Conservation (phyloP, 2,329 filamentous ascomycete species). For the Diaporthe nobilis region DNA sequence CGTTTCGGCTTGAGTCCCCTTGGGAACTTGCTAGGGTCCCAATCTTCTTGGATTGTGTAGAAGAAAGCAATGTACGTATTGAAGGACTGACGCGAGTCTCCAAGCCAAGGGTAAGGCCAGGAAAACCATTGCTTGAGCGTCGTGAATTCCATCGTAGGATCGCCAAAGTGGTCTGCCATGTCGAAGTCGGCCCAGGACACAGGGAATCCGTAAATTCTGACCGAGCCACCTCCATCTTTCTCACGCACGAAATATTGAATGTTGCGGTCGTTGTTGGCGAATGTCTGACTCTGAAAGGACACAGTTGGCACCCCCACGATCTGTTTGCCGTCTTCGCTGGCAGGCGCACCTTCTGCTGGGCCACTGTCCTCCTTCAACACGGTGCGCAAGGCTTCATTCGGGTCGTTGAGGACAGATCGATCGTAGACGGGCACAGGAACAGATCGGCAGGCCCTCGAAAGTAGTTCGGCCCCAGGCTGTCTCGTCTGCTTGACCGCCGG, state of each 20-base stretch:
- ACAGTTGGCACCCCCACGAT: not conserved
- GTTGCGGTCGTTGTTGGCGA: constrained; percentile 21
- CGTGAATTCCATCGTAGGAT: constrained; percentile 46
- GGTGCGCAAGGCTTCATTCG: constrained; percentile 51
- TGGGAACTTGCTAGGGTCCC: constrained; percentile 48
- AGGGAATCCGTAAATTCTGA: constrained; percentile 55
- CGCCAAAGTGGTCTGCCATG: constrained; percentile 55
- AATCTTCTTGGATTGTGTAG: constrained; percentile 61
- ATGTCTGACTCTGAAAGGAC: constrained; percentile 18
- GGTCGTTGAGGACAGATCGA: constrained; percentile 52
- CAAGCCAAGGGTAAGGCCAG: constrained; percentile 46
- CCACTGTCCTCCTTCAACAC: constrained; percentile 41
- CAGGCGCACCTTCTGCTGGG: not conserved
- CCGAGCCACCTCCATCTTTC: constrained; percentile 40
- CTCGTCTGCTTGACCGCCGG: constrained; percentile 43
- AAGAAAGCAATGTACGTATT: constrained; percentile 64
- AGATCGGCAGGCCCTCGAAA: constrained; percentile 42
- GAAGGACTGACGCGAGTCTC: constrained; percentile 33
- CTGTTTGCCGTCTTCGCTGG: not conserved
- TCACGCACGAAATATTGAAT: constrained; percentile 12
- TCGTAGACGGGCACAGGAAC: constrained; percentile 56
- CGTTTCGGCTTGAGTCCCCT: constrained; percentile 47
- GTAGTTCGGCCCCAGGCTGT: not conserved
- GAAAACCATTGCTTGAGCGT: constrained; percentile 56
- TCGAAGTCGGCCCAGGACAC: constrained; percentile 58